phyloP scores from a whole-genome alignment of 345 rosid species.

The Cardiospermum halicacabum region DNA sequence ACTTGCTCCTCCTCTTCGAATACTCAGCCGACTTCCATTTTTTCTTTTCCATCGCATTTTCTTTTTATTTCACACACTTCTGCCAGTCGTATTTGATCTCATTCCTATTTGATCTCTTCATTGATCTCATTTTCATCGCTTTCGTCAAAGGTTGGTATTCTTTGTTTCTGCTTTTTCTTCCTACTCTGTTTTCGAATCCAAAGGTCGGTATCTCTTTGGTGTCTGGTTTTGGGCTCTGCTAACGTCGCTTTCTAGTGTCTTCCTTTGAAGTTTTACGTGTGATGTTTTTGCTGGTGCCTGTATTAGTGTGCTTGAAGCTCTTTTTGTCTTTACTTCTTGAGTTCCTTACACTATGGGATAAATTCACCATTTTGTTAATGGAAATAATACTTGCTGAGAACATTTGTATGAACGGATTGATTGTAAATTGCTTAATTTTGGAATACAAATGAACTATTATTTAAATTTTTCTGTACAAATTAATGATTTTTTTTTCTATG shows the following conservation, averaged over 20 bases:
- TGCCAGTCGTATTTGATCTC: conserved; percentile 43
- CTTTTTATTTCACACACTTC: conserved; percentile 35
- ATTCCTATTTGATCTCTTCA: conserved; percentile 73
- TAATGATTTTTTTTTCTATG: background rate
- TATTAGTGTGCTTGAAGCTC: conserved; percentile 61
- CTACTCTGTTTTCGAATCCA: background rate
- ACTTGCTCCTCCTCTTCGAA: conserved; percentile 57
- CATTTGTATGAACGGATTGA: background rate
- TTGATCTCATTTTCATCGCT: conserved; percentile 69
- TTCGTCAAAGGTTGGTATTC: conserved; percentile 70
- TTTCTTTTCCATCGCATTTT: conserved; percentile 64
- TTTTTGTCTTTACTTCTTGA: conserved; percentile 42
- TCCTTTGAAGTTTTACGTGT: conserved; percentile 63
- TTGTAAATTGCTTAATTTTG: conserved; percentile 14
- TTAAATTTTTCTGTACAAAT: background rate
- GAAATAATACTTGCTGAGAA: background rate
- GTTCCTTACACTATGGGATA: conserved; percentile 32
- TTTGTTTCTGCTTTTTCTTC: conserved; percentile 55
- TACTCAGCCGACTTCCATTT: conserved; percentile 80
- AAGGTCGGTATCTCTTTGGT: conserved; percentile 20
- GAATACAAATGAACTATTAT: background rate
- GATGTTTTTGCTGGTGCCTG: conserved; percentile 72
- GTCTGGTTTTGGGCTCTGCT: conserved; percentile 64
- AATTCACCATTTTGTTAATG: background rate
- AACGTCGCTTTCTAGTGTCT: conserved; percentile 69